Conservation (phyloP, 306 rosid genomes). For the Cicer arietinum region DNA sequence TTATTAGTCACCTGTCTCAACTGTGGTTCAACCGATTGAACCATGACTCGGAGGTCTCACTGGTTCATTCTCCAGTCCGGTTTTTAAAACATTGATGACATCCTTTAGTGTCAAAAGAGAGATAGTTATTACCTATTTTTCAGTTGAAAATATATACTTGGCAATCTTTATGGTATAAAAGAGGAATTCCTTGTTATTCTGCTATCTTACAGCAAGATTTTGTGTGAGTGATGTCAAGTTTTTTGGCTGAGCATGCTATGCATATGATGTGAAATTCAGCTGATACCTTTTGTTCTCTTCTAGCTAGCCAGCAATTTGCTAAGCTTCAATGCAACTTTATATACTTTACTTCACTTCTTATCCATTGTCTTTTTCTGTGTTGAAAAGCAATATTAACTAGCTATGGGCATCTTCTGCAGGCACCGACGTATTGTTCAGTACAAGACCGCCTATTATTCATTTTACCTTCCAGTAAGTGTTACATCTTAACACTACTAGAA, state of each 20-base stretch:
- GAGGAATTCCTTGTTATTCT: conserved; percentile 32
- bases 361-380: conserved; percentile 19
- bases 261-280: conserved; percentile 25
- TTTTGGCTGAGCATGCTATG: neutral
- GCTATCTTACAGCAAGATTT: conserved; percentile 2
- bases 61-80: too few relatives aligned
- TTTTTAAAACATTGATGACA: neutral
- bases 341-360: conserved; percentile 10
- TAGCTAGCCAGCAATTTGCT: conserved; percentile 17
- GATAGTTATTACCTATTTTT: conserved; percentile 1
- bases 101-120: conserved; percentile 12
- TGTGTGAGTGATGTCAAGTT: conserved; percentile 9
- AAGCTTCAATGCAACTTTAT: conserved; percentile 26
- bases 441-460: conserved; percentile 93
- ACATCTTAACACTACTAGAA: conserved; percentile 20
- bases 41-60: too few relatives aligned
- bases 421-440: conserved; percentile 91
- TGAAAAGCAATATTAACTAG: conserved; percentile 30
- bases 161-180: conserved; percentile 17
- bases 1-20: too few relatives aligned
- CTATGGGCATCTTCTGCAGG: conserved; percentile 58
- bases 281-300: conserved; percentile 8
- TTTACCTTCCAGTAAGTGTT: conserved; percentile 87
- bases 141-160: neutral
- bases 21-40: too few relatives aligned